Base-by-base conservation (phyloP, 495 filamentous ascomycete genomes). In the Talaromyces adpressus region DNA sequence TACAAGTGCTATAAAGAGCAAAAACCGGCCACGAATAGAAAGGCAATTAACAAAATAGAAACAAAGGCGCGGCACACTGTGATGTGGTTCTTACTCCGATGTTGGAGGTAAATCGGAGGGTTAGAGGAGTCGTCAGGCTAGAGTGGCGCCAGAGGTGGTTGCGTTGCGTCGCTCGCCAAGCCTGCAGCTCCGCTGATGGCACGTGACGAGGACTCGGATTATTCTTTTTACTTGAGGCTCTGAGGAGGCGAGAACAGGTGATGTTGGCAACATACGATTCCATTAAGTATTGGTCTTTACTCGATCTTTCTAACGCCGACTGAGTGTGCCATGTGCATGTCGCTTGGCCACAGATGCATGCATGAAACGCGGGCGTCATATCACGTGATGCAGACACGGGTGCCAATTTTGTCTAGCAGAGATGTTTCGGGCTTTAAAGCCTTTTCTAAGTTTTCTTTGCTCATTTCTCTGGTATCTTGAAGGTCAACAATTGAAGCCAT, bases 191-290 rank as follows among this genome's bases (percentile, higher is more conserved):
- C 51, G 47, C 18, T 20, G 22, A 14, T 5, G 23, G 51, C 51
- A 54, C 51, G 51, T 54, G 51, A 54, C n/a, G 20, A 29, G n/a
- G 18, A 29, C 51, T 54, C 51, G 51, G 51, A 54, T 54, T 54
- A 18, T 54, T 20, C n/a, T 49, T 49, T 9, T 36, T 36, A 9
- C 11, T 36, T n/a, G n/a, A n/a, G n/a, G n/a, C n/a, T n/a, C n/a
- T 32, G 30, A 27, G 25, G 4, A 27, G 25, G 25, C 4, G n/a
- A n/a, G 25, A 32, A 32, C 30, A 12, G 32, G 32, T 36, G 32
- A 36, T 36, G 39, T 30, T 30, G 29, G 29, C 39, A 45, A 45
- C 39, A 45, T n/a, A n/a, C 39, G 14, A 45, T 6, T 45, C 3
- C 0, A 45, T 3, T 30, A 30, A 30, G 39, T 18, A 45, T 45